Percentiles rank a stretch among this genome's conserved stretches.
Conservation (phyloP, 768 basidiomycete genomes). For the Mycena venus region DNA sequence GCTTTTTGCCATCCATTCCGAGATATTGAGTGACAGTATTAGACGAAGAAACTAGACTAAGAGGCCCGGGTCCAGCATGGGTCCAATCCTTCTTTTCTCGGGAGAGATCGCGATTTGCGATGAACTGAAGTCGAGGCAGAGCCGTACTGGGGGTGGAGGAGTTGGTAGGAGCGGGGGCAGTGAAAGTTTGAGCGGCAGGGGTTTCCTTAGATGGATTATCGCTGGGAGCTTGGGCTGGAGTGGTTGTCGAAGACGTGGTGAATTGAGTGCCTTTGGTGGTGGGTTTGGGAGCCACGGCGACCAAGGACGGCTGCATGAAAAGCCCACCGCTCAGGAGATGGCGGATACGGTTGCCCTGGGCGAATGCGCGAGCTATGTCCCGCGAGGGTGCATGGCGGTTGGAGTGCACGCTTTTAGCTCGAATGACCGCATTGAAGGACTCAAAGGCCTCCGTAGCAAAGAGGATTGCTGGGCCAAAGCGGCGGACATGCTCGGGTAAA, state of each 20-base stretch:
- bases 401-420: too few relatives aligned
- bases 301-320: background rate
- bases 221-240: too few relatives aligned
- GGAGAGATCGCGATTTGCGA: background rate
- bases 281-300: too few relatives aligned
- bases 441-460: too few relatives aligned
- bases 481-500: conserved; percentile 48
- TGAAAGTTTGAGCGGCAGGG: too few relatives aligned
- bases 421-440: too few relatives aligned
- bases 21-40: background rate
- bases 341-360: too few relatives aligned
- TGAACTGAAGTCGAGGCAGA: background rate
- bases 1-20: background rate
- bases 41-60: background rate
- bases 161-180: too few relatives aligned
- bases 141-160: background rate
- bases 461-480: too few relatives aligned
- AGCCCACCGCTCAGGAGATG: background rate
- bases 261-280: background rate
- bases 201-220: too few relatives aligned
- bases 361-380: background rate
- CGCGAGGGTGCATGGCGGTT: background rate
- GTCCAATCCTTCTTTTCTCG: background rate
- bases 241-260: too few relatives aligned
- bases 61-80: background rate